Base-by-base conservation (phyloP, 345 rosid genomes). In the Heritiera littoralis region DNA sequence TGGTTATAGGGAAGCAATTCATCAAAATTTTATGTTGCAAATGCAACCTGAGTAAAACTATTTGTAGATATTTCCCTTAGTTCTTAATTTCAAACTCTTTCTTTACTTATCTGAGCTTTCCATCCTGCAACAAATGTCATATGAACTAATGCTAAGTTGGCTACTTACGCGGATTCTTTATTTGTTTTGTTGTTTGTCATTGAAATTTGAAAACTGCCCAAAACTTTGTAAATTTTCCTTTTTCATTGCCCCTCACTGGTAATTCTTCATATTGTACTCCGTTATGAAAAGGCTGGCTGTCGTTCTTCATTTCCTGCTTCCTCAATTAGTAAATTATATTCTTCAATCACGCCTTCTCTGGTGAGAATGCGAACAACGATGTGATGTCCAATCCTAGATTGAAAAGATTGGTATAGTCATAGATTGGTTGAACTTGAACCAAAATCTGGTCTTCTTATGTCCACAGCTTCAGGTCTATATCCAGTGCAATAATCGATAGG, bases 401-500 rank as follows among this genome's bases (percentile, higher is more conserved):
- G 43, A 28, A 43, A 23, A 23, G 18, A 58, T 65, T 52, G 55
- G 12, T 43, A 63, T 17, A 14, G 17, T 15, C 58, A 15, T 15
- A 54, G 56, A 52, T 52, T 5, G 15, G 68, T 35, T 35, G 38
- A 35, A 35, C 11, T 35, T 35, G 38, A 71, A 20, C 30, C 12
- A 32, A 40, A 28, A 66, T n/a, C 28, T n/a, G 56, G 75, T 46
- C 48, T 38, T 7, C 48, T 38, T 7, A 46, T 58, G 7, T 65
- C 15, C 49, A n/a, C 6, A 14, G 58, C 14, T 55, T 41, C 71
- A 35, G 49, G 43, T 68, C 80, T 35, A 79, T 40, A 9, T 18
- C 23, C 18, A 65, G 40, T 61, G 20, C 64, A 78, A 71, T 45
- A n/a, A 58, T 80, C 55, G 46, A 52, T 64, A 43, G 48, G 38